A percentile compares a stretch with the other conserved stretches of the same genome.
phyloP scores from a whole-genome alignment of 176 grass and related monocot species.

The Zea mays region DNA sequence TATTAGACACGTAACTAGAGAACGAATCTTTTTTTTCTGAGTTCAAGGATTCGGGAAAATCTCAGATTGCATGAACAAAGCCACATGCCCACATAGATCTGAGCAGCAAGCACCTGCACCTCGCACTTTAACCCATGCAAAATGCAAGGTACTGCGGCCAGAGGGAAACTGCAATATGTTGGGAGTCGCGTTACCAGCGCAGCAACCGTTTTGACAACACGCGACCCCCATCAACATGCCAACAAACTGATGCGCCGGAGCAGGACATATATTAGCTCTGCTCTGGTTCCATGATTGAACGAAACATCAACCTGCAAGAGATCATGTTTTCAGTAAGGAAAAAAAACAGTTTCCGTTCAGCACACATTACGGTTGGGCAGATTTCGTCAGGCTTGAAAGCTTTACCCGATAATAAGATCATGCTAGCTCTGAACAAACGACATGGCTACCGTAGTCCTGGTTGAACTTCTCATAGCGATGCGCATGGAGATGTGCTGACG shows the following conservation, averaged over 20 bases:
- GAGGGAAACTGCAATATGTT: background rate
- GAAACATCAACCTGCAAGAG: constrained; percentile 7
- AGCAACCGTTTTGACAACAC: background rate
- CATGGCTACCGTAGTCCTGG: constrained; percentile 83
- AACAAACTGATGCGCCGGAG: background rate
- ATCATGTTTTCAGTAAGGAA: background rate
- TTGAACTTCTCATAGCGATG: constrained; percentile 86
- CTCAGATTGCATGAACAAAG: background rate
- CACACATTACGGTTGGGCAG: background rate
- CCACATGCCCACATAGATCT: background rate
- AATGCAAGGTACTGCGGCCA: background rate
- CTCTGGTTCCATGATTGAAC: background rate
- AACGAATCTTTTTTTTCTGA: constrained; percentile 21
- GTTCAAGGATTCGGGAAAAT: background rate
- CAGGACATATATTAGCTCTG: background rate
- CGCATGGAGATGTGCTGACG: constrained; percentile 88
- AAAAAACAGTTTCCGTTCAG: background rate
- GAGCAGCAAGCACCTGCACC: background rate
- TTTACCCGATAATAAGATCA: constrained; percentile 25
- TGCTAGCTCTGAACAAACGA: constrained; percentile 43
- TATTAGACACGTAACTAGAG: constrained; percentile 18
- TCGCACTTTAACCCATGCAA: background rate
- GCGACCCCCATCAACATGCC: too few species aligned
- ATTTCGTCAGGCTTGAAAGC: background rate
- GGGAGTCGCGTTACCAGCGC: background rate